Conservation (phyloP, 805 yeast genomes). For the Zygoascus biomembranicola region DNA sequence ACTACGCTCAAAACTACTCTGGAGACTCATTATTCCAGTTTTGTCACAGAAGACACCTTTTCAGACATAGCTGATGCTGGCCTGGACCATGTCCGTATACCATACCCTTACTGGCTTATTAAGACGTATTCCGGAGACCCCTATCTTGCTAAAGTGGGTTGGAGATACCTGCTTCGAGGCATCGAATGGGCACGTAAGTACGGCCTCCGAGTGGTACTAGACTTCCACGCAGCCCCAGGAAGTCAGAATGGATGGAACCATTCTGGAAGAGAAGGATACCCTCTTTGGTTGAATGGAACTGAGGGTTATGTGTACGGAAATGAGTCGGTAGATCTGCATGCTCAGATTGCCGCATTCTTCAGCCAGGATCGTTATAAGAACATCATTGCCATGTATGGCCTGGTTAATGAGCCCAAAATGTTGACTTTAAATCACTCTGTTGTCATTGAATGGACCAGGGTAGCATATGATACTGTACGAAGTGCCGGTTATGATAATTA, state of each 20-base stretch:
- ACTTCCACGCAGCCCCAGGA: conserved; percentile 76
- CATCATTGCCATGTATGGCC: conserved; percentile 68
- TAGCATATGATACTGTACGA: conserved; percentile 48
- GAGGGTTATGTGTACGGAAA: conserved; percentile 36
- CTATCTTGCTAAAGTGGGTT: conserved; percentile 54
- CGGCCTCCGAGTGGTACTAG: conserved; percentile 62
- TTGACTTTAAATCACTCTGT: conserved; percentile 45
- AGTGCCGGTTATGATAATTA: conserved; percentile 41
- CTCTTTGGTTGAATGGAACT: conserved; percentile 35
- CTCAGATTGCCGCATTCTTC: conserved; percentile 51
- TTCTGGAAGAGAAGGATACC: conserved; percentile 52
- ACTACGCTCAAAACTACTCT: conserved; percentile 38
- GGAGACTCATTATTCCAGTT: conserved; percentile 59
- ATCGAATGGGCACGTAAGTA: conserved; percentile 57
- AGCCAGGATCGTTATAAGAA: conserved; percentile 53
- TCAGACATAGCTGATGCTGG: conserved; percentile 49
- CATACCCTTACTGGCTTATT: conserved; percentile 80
- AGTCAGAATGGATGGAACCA: conserved; percentile 85
- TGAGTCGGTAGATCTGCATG: conserved; percentile 44
- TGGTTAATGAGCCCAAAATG: conserved; percentile 66
- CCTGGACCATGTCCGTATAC: conserved; percentile 67
- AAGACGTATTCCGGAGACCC: conserved; percentile 34
- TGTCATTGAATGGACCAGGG: conserved; percentile 46
- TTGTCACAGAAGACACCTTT: conserved; percentile 64
- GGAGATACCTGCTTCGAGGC: conserved; percentile 52